Percentiles rank a stretch among this genome's conserved stretches.
phyloP scores from a whole-genome alignment of 768 basidiomycete species.

The Lenzites betulinus region DNA sequence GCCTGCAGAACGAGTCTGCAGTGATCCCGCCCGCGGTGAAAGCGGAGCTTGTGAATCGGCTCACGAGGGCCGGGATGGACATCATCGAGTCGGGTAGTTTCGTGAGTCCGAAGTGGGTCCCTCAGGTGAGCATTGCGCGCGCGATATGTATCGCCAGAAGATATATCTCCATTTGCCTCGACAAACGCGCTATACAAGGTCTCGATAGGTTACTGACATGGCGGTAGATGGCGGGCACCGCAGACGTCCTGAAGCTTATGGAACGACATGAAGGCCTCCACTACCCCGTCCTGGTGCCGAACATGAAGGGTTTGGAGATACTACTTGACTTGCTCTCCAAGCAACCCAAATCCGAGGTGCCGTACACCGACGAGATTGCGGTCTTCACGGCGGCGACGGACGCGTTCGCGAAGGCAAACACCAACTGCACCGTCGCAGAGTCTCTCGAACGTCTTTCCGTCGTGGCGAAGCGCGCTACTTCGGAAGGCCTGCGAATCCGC shows the following conservation, averaged over 20 bases:
- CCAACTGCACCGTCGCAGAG: constrained; percentile 72
- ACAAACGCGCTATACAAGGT: too few species aligned
- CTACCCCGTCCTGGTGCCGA: constrained; percentile 83
- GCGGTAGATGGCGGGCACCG: constrained; percentile 82
- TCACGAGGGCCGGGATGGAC: constrained; percentile 65
- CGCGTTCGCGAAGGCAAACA: constrained; percentile 82
- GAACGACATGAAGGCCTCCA: constrained; percentile 55
- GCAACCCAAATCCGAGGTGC: constrained; percentile 35
- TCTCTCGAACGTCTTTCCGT: constrained; percentile 64
- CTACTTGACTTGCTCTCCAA: constrained; percentile 57
- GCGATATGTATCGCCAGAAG: too few species aligned
- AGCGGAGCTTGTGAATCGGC: constrained; percentile 75
- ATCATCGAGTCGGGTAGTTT: constrained; percentile 87
- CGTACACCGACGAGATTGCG: constrained; percentile 79
- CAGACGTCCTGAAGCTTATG: constrained; percentile 66
- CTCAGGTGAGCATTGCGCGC: constrained; percentile 58
- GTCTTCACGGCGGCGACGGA: constrained; percentile 91
- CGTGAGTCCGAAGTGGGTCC: constrained; percentile 92
- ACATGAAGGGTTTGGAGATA: constrained; percentile 72
- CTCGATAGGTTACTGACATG: background rate
- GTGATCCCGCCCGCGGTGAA: constrained; percentile 74
- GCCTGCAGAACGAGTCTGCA: constrained; percentile 85
- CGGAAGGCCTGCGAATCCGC: constrained; percentile 62
- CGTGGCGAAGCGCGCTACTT: constrained; percentile 63
- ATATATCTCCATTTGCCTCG: too few species aligned